Evolutionary conservation across 495 filamentous ascomycete species (phyloP).

Genomic region (Penicillium psychrofluorescens): DNA sequence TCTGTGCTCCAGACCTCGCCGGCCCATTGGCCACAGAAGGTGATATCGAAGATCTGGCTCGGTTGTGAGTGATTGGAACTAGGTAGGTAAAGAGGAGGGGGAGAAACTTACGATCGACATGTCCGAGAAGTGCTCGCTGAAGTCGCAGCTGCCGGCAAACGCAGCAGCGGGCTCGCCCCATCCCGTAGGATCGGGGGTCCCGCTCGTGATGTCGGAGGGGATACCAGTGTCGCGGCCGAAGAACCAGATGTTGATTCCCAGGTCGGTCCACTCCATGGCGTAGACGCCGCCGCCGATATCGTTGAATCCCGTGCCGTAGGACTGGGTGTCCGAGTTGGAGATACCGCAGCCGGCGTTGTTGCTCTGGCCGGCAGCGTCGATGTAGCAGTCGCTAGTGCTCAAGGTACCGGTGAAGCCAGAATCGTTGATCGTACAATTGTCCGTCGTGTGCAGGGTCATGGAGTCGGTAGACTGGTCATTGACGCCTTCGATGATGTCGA

Average conservation of each 20-base stretch:
- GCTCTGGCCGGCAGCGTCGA: conserved; percentile 35
- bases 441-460: conserved; percentile 60
- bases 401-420: conserved; percentile 37
- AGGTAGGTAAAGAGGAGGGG: neutral
- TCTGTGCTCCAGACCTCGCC: conserved; percentile 33
- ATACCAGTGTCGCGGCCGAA: conserved; percentile 39
- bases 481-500: conserved; percentile 69
- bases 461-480: conserved; percentile 48
- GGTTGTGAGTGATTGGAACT: neutral
- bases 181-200: conserved; percentile 46
- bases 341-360: conserved; percentile 51
- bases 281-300: conserved; percentile 49
- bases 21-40: conserved; percentile 63
- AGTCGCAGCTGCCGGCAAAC: conserved; percentile 54
- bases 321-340: conserved; percentile 16
- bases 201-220: conserved; percentile 43
- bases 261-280: conserved; percentile 55
- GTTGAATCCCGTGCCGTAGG: conserved; percentile 55
- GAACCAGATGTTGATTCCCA: conserved; percentile 56
- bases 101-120: conserved; percentile 47
- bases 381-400: conserved; percentile 43
- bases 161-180: conserved; percentile 55
- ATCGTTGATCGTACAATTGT: conserved; percentile 48
- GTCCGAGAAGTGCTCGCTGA: conserved; percentile 52
- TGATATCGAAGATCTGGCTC: conserved; percentile 51